Conservation (phyloP, 768 basidiomycete genomes). For the Termitomyces sp. region DNA sequence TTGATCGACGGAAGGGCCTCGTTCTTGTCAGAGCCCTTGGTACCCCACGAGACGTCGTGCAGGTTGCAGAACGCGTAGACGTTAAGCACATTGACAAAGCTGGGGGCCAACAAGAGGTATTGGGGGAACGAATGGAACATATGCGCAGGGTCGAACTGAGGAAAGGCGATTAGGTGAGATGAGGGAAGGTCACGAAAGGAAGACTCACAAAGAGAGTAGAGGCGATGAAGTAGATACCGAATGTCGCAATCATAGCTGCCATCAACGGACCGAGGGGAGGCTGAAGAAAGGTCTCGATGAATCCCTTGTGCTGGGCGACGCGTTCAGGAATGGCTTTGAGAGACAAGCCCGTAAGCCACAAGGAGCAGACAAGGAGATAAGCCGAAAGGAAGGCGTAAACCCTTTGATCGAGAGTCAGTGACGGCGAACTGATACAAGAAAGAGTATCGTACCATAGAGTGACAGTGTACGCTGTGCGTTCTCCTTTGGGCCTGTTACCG, state of each 20-base stretch:
- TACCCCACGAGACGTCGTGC: constrained; percentile 94
- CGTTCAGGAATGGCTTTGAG: constrained; percentile 54
- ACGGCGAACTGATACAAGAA: background rate
- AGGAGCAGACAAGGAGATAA: constrained; percentile 84
- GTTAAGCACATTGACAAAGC: constrained; percentile 92
- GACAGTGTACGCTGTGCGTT: constrained; percentile 63
- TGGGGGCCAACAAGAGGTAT: constrained; percentile 83
- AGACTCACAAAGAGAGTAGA: constrained; percentile 78
- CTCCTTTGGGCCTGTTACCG: constrained; percentile 85
- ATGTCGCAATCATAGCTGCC: constrained; percentile 85
- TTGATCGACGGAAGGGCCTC: constrained; percentile 73
- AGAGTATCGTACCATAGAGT: constrained; percentile 61
- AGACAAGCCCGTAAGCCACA: constrained; percentile 76
- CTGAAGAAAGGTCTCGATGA: constrained; percentile 59
- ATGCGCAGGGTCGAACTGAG: constrained; percentile 91
- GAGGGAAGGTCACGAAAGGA: background rate
- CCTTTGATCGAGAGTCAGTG: constrained; percentile 28
- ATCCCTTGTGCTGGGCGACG: constrained; percentile 44
- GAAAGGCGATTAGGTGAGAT: background rate
- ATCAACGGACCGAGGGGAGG: constrained; percentile 80
- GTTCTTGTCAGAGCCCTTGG: constrained; percentile 84
- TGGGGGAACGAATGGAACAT: constrained; percentile 93
- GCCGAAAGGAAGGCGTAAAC: constrained; percentile 81
- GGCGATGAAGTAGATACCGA: constrained; percentile 80
- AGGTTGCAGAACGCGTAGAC: constrained; percentile 97